These are phyloP conservation scores for Candida suzukii DNA, from an alignment of 805 yeast genomes.

Conservation along the genomic window DNA sequence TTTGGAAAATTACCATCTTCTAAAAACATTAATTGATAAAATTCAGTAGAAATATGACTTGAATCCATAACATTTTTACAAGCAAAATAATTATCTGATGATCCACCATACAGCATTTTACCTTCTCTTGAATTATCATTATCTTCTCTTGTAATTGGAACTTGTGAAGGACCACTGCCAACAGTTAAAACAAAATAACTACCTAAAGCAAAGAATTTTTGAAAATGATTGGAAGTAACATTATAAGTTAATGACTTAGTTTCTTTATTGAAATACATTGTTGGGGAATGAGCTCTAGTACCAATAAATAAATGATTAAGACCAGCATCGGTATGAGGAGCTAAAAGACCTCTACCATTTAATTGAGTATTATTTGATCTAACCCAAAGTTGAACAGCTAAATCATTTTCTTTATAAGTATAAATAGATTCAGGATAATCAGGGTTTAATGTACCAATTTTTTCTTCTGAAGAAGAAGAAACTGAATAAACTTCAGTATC, in stretches of 20 bases:
- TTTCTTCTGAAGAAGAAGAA: too few species aligned
- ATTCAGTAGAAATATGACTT: conserved; percentile 21
- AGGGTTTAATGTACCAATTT: too few species aligned
- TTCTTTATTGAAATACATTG: conserved; percentile 2
- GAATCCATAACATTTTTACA: conserved; percentile 32
- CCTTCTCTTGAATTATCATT: conserved; percentile 2
- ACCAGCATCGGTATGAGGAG: conserved; percentile 37
- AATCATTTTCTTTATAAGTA: background rate
- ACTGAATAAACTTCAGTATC: too few species aligned
- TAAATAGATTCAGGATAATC: background rate
- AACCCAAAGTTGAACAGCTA: conserved; percentile 10
- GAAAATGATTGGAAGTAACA: background rate
- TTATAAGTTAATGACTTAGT: background rate
- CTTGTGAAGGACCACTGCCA: background rate
- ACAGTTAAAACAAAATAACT: background rate
- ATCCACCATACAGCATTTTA: conserved; percentile 16
- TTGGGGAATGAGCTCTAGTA: conserved; percentile 10
- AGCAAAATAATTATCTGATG: conserved; percentile 24
- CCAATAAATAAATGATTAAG: conserved; percentile 29
- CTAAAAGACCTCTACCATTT: conserved; percentile 19
- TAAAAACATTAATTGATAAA: conserved; percentile 15
- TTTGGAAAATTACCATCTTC: background rate
- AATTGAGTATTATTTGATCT: conserved; percentile 15
- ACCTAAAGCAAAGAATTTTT: background rate
- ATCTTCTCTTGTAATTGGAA: background rate